Evolutionary conservation across 2,329 filamentous ascomycete species (phyloP), one percentile per base, ranked within the genome.

Genomic region (Cordyceps farinosa): DNA sequence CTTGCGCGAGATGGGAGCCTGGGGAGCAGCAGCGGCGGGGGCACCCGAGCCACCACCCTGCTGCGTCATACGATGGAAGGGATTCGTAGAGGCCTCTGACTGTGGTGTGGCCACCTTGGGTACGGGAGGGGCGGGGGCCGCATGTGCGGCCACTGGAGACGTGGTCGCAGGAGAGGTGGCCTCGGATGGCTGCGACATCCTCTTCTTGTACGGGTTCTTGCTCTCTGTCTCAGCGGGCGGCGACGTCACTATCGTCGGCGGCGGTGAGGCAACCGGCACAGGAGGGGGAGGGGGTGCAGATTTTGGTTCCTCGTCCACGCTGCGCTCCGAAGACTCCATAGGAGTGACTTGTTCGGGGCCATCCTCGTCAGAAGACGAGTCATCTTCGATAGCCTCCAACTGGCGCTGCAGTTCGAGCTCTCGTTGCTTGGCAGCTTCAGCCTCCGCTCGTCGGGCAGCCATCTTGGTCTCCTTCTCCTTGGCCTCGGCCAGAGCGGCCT

Each of bases 201-300:
- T 95, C 76, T 90, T 91, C 80, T 94, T 92, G 80, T 96, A 99
- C 3, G 95, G 95, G 73, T 98, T 98, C 75, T 91, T 94, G 70
- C 92, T 97, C 76, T 96, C 91, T 2, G 84, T 82, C 67, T 91
- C 88, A 6, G 82, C 78, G 3, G 83, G 80, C 52, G 85, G 81
- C 63, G 83, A 82, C 40, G 81, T 80, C 22, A 84, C 78, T 34
- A 81, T 76, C 36, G 81, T 74, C 44, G 81, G 77, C n/a, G 80
- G 78, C 32, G 84, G 82, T 47, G 58, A 61, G 48, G 50, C n/a
- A 44, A 85, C 81, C 10, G 82, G 76, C 1, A 83, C 77, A 29
- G 77, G 72, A n/a, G 79, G 76, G 3, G 82, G 77, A 50, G 83
- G 80, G 38, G 84, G 79, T 40, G 83, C 80, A 34, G 78, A 70